Base-by-base conservation (phyloP, 768 basidiomycete species). In the Ramaria sp. region DNA sequence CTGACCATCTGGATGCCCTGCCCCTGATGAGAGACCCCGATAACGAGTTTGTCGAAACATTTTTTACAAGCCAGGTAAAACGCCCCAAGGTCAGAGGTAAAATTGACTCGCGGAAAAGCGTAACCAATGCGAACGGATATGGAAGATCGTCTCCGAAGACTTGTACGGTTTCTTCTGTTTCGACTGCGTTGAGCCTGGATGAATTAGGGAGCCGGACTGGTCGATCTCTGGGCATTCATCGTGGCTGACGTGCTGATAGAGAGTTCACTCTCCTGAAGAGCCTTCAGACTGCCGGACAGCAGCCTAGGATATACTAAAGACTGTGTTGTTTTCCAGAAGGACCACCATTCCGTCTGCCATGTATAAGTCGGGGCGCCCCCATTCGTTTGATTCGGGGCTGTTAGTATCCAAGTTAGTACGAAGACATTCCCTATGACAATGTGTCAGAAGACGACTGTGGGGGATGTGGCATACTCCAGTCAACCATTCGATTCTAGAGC, bases 251-350 rank as follows among this genome's bases (percentile, higher is more conserved):
- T 37, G 61, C 58, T 2, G 61, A 59, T 32, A 64, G 34, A 2
- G 60, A 27, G 20, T 63, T 55, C 63, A 66, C 63, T 48, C 61
- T 61, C 9, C 48, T 48, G 50, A 65, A 67, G 6, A 68, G n/a
- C n/a, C 58, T 0, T 62, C 50, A 3, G 66, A 66, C 8, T 60
- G 58, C 13, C 28, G 10, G 62, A 44, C 15, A 68, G 56, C 22
- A 66, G 28, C 16, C 59, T 61, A 8, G 59, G 56, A 44, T 60
- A 63, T 27, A 68, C 62, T 58, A 51, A 62, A 68, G 5, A 57
- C 58, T 1, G 61, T 61, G n/a, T 54, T 43, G 22, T 64, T 64
- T 3, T 64, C 63, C 28, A 60, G 38, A 9, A 66, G 38, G 18
- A 67, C 58, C 45, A 67, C 51, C 27, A 52, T 62, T 7, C 66